Evolutionary conservation across 2,329 filamentous ascomycete species (phyloP).

Genomic region (Verticillium zaregamsianum): DNA sequence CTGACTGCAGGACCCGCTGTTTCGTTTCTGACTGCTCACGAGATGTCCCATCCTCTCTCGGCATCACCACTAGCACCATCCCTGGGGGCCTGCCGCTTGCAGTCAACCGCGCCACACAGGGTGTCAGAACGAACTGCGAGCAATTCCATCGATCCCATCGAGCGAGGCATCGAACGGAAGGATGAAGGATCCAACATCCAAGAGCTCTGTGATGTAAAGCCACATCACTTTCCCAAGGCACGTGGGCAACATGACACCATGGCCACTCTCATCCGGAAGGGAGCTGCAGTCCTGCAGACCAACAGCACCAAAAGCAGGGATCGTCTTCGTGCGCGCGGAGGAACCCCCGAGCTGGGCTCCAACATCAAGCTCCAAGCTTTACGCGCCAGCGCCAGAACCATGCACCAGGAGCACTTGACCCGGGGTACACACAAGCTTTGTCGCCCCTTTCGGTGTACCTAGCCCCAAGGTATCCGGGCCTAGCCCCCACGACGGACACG

Average conservation of each 20-base stretch:
- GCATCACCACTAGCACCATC: not conserved
- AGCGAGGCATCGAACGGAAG: not conserved
- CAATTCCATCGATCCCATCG: not conserved
- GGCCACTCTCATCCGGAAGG: not conserved
- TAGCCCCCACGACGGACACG: not conserved
- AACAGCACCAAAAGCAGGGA: not conserved
- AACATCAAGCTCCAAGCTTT: not conserved
- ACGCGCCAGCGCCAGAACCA: not conserved
- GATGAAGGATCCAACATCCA: not conserved
- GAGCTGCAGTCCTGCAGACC: not conserved
- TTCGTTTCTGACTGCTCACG: not conserved
- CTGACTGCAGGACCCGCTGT: not conserved
- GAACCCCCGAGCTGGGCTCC: not conserved
- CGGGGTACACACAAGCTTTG: not conserved
- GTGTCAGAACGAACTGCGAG: not conserved
- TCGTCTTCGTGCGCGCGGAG: not conserved
- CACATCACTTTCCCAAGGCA: not conserved
- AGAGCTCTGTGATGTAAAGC: not conserved
- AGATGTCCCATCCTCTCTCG: not conserved
- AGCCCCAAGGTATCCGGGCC: not conserved
- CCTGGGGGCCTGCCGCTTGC: not conserved
- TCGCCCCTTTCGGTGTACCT: not conserved
- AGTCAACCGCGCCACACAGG: not conserved
- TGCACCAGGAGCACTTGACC: not conserved
- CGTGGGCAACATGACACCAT: not conserved